These are phyloP conservation scores for Lachnellula occidentalis DNA, from an alignment of 2,329 filamentous ascomycete species.

Conservation along the genomic window DNA sequence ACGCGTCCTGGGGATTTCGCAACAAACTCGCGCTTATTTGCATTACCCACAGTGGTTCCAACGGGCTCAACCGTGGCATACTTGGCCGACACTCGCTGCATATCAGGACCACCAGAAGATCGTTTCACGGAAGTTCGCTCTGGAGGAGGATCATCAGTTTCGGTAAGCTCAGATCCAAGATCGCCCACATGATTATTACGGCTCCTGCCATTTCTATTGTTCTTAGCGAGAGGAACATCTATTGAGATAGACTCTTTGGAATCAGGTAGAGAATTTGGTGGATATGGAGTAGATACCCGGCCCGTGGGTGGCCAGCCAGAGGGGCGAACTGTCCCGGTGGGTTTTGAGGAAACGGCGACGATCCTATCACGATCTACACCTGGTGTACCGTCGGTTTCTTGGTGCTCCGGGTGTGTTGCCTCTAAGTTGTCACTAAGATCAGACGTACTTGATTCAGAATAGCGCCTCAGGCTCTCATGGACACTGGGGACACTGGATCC, in stretches of 20 bases:
- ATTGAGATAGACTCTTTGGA: conserved; percentile 7
- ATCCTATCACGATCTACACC: neutral
- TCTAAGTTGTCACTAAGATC: conserved; percentile 14
- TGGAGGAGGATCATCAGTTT: conserved; percentile 2
- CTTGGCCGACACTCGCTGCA: neutral
- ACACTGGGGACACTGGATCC: conserved; percentile 17
- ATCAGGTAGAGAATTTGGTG: conserved; percentile 5
- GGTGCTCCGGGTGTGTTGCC: neutral
- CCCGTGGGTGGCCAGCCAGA: conserved; percentile 10
- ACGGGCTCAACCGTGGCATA: neutral
- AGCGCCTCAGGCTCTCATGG: conserved; percentile 26
- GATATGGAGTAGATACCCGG: conserved; percentile 14
- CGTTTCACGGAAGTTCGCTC: neutral
- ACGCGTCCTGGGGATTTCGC: neutral
- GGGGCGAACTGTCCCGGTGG: neutral
- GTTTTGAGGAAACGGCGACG: neutral
- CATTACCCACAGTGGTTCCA: neutral
- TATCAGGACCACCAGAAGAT: neutral
- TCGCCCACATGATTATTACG: conserved; percentile 13
- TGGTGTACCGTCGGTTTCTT: neutral
- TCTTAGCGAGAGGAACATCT: neutral
- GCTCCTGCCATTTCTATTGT: conserved; percentile 4
- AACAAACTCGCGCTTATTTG: neutral
- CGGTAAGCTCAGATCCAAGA: conserved; percentile 13
- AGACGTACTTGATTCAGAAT: conserved; percentile 18